Conservation (phyloP, 768 basidiomycete genomes). For the Boletus rubescentipes region DNA sequence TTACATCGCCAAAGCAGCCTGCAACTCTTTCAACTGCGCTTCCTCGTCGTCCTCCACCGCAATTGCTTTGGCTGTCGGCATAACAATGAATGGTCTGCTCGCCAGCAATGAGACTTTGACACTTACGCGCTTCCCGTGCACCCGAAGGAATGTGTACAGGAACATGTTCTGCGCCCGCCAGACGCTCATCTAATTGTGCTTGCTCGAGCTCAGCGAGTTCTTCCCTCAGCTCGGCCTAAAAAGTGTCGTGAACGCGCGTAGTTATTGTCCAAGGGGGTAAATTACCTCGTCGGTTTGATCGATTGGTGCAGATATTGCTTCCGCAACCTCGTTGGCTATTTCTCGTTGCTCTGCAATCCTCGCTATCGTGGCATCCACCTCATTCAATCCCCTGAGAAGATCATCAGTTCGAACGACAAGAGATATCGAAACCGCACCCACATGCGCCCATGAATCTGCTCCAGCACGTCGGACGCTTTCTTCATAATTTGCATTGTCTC, state of each 20-base stretch:
- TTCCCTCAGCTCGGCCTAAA: conserved; percentile 72
- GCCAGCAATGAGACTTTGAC: background rate
- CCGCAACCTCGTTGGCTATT: conserved; percentile 88
- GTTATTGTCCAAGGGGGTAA: conserved; percentile 3
- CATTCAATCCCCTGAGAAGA: conserved; percentile 68
- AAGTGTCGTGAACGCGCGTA: background rate
- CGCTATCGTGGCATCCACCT: conserved; percentile 89
- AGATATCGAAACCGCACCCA: conserved; percentile 43
- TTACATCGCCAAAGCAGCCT: conserved; percentile 85
- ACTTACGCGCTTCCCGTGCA: conserved; percentile 53
- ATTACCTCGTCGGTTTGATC: conserved; percentile 74
- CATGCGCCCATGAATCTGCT: conserved; percentile 87
- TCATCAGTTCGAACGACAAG: conserved; percentile 2
- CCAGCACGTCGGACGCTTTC: conserved; percentile 87
- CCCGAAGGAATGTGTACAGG: conserved; percentile 81
- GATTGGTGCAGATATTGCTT: conserved; percentile 75
- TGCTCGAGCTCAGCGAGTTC: conserved; percentile 89
- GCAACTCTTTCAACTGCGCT: conserved; percentile 81
- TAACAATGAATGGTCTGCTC: conserved; percentile 6
- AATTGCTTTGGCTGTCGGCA: conserved; percentile 30
- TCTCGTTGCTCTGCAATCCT: conserved; percentile 88
- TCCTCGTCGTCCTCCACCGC: conserved; percentile 90
- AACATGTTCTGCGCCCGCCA: conserved; percentile 85
- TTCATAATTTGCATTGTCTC: conserved; percentile 98
- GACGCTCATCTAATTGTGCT: conserved; percentile 79